phyloP scores from a whole-genome alignment of 495 filamentous ascomycete species.

The Neurospora intermedia region DNA sequence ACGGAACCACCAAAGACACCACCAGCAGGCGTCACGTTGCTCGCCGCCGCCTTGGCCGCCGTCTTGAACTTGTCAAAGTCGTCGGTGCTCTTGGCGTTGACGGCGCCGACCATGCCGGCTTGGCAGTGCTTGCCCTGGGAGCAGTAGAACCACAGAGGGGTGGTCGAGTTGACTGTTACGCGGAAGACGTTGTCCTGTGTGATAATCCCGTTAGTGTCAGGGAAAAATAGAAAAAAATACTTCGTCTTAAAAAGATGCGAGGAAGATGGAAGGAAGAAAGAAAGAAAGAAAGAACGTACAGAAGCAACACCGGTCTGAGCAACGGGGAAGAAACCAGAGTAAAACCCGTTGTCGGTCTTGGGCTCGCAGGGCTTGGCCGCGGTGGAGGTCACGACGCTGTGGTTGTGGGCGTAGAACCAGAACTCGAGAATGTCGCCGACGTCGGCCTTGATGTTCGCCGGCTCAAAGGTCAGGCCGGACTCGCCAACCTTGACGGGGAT shows the following conservation, averaged over 20 bases:
- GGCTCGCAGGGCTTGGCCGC: conserved; percentile 40
- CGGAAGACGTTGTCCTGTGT: conserved; percentile 32
- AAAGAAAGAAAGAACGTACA: conserved; percentile 5
- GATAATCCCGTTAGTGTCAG: no score
- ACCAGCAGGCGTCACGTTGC: conserved; percentile 6
- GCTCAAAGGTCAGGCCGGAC: conserved; percentile 20
- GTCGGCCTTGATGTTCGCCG: conserved; percentile 24
- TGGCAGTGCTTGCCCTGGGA: conserved; percentile 26
- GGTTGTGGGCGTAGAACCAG: conserved; percentile 39
- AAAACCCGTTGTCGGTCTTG: conserved; percentile 27
- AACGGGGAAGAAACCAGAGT: conserved; percentile 34
- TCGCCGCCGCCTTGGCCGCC: conserved; percentile 8
- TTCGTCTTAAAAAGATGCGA: no score
- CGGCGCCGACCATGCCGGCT: conserved; percentile 26
- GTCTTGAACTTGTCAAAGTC: conserved; percentile 13
- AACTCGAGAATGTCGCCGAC: conserved; percentile 43
- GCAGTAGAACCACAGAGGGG: conserved; percentile 47
- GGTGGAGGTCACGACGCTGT: conserved; percentile 38
- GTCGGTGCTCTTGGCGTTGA: conserved; percentile 16
- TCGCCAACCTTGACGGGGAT: conserved; percentile 19
- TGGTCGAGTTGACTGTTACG: conserved; percentile 39
- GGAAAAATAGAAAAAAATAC: no score
- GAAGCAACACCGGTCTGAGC: conserved; percentile 10
- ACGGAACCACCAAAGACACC: conserved; percentile 14
- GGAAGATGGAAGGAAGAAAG: no score